Evolutionary conservation across 2,329 filamentous ascomycete genomes (phyloP).

Genomic region (Cephalotrichum gorgonifer): DNA sequence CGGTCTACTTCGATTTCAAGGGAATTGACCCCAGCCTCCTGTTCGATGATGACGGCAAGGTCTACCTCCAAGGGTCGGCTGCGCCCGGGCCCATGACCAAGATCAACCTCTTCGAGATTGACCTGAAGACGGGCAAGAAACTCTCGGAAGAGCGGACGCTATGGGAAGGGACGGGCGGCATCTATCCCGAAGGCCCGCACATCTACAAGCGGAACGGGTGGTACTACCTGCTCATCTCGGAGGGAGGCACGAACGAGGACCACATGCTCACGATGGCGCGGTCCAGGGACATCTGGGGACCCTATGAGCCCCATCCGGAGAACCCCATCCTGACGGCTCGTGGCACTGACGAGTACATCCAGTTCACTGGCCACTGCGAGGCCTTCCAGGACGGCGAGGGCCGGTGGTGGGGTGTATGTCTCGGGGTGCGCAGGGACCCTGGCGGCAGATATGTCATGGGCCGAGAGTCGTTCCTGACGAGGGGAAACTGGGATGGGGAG

Average conservation of each 20-base stretch:
- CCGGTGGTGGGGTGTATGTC: constrained; percentile 13
- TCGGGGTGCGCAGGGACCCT: constrained; percentile 7
- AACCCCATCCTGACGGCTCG: constrained; percentile 23
- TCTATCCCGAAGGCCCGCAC: constrained; percentile 23
- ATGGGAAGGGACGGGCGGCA: constrained; percentile 10
- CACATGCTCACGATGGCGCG: constrained; percentile 14
- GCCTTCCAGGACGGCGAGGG: constrained; percentile 13
- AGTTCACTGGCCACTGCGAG: constrained; percentile 14
- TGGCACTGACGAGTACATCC: constrained; percentile 11
- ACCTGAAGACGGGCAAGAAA: constrained; percentile 11
- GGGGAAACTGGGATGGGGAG: constrained; percentile 16
- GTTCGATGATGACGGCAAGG: constrained; percentile 24
- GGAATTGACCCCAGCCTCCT: constrained; percentile 39
- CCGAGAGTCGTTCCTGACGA: constrained; percentile 20
- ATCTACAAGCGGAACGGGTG: constrained; percentile 31
- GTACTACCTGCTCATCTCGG: constrained; percentile 36
- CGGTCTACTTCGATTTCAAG: constrained; percentile 24
- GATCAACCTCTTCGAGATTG: constrained; percentile 16
- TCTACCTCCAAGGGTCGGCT: constrained; percentile 22
- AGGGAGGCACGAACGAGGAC: constrained; percentile 27
- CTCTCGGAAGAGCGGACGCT: constrained; percentile 11
- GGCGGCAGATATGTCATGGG: constrained; percentile 17
- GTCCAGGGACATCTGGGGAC: constrained; percentile 14
- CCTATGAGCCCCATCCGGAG: constrained; percentile 16
- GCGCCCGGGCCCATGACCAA: constrained; percentile 4